These are phyloP conservation scores for Barnettozyma pratensis DNA, from an alignment of 805 yeast genomes.

Conservation along the genomic window DNA sequence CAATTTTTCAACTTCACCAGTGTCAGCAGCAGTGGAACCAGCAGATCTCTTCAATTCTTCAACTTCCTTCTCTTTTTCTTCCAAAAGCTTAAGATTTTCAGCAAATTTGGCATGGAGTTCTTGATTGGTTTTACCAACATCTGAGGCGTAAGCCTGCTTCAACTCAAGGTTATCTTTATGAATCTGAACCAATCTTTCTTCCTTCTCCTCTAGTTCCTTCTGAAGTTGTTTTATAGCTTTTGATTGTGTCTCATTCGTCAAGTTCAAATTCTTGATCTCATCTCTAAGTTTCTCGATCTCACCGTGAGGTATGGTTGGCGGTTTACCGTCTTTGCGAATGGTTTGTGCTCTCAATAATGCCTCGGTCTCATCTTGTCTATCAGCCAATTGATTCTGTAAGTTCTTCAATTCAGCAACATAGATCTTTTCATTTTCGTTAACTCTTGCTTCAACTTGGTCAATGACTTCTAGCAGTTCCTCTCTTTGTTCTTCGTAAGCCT, in stretches of 20 bases:
- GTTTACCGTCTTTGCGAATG: not conserved
- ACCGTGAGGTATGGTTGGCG: not conserved
- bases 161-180: conserved; percentile 25
- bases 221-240: conserved; percentile 25
- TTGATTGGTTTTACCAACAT: conserved; percentile 3
- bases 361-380: conserved; percentile 24
- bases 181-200: conserved; percentile 7
- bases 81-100: not conserved
- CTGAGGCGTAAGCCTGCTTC: conserved; percentile 20
- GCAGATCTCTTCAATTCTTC: not conserved
- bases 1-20: conserved; percentile 4
- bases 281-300: conserved; percentile 1
- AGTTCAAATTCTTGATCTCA: conserved; percentile 15
- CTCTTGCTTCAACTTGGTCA: conserved; percentile 48
- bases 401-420: conserved; percentile 43
- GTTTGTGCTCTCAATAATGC: not conserved
- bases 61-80: conserved; percentile 5
- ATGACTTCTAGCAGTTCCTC: conserved; percentile 56
- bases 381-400: conserved; percentile 23
- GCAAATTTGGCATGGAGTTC: not conserved
- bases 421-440: conserved; percentile 47
- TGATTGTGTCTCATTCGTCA: conserved; percentile 24
- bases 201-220: conserved; percentile 15
- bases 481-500: conserved; percentile 46
- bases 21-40: not conserved